Conservation (phyloP, 169 alveolate species). For the Perkinsus olseni region DNA sequence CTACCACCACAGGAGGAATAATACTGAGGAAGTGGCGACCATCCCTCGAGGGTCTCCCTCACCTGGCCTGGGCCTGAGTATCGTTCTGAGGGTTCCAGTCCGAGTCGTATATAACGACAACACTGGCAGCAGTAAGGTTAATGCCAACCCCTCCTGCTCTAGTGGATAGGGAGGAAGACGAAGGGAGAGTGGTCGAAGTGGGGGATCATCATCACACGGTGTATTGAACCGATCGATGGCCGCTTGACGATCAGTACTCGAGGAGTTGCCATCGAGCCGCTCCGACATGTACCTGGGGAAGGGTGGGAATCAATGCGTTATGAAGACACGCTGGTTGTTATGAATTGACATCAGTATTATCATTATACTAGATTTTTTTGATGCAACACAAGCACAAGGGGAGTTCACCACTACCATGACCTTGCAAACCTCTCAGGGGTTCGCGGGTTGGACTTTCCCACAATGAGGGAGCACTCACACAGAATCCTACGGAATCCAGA, state of each 20-base stretch:
- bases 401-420: too few species aligned
- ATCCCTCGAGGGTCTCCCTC: too few species aligned
- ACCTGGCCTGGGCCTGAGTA: constrained; percentile 87
- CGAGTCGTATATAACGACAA: constrained; percentile 91
- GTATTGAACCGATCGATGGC: constrained; percentile 7
- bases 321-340: too few species aligned
- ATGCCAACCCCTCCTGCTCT: constrained; percentile 97
- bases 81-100: constrained; percentile 97
- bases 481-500: too few species aligned
- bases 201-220: neutral
- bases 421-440: too few species aligned
- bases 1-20: too few species aligned
- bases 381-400: too few species aligned
- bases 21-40: too few species aligned
- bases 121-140: constrained; percentile 92
- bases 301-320: neutral
- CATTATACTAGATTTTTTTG: too few species aligned
- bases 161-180: constrained; percentile 84
- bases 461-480: too few species aligned
- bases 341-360: too few species aligned
- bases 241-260: neutral
- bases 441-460: too few species aligned
- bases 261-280: constrained; percentile 1
- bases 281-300: neutral
- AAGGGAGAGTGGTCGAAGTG: constrained; percentile 18